A percentile compares a stretch with the other conserved stretches of the same genome.
These are phyloP conservation scores for Aspergillus fumigatiaffinis DNA, from an alignment of 2,329 filamentous ascomycete species.

Conservation along the genomic window DNA sequence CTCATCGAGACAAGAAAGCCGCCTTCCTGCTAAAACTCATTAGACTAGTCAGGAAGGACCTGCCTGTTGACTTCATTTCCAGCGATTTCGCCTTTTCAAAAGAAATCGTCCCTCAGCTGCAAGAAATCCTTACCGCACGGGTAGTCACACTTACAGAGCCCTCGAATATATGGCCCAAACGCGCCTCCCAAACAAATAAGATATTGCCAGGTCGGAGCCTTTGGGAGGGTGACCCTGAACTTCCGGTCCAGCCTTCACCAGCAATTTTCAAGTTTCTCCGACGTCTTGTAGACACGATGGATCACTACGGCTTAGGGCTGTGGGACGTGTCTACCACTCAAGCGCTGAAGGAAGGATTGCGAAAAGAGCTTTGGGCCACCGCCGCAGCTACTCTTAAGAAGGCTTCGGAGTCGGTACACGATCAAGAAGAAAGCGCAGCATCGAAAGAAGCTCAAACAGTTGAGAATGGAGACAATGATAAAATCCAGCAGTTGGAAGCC, in stretches of 20 bases:
- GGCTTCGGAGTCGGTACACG: slow-evolving; percentile 11
- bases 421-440: not conserved
- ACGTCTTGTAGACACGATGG: slow-evolving; percentile 64
- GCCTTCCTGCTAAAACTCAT: slow-evolving; percentile 68
- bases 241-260: slow-evolving; percentile 77
- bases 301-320: slow-evolving; percentile 66
- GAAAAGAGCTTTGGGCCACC: slow-evolving; percentile 43
- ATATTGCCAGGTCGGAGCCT: slow-evolving; percentile 60
- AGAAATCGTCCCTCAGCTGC: slow-evolving; percentile 60
- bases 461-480: slow-evolving; percentile 4
- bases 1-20: slow-evolving; percentile 47
- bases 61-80: slow-evolving; percentile 52
- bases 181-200: slow-evolving; percentile 46
- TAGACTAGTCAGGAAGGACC: slow-evolving; percentile 66
- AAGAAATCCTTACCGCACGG: slow-evolving; percentile 56
- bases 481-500: not conserved
- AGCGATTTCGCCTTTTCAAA: slow-evolving; percentile 51
- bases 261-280: slow-evolving; percentile 68
- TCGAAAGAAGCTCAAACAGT: slow-evolving; percentile 1
- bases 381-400: slow-evolving; percentile 19
- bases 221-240: slow-evolving; percentile 73
- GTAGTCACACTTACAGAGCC: slow-evolving; percentile 46
- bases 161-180: slow-evolving; percentile 41
- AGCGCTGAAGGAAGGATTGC: slow-evolving; percentile 58
- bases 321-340: slow-evolving; percentile 70